Evolutionary conservation across 2,329 filamentous ascomycete species (phyloP).

Genomic region (Pochonia chlamydosporia): DNA sequence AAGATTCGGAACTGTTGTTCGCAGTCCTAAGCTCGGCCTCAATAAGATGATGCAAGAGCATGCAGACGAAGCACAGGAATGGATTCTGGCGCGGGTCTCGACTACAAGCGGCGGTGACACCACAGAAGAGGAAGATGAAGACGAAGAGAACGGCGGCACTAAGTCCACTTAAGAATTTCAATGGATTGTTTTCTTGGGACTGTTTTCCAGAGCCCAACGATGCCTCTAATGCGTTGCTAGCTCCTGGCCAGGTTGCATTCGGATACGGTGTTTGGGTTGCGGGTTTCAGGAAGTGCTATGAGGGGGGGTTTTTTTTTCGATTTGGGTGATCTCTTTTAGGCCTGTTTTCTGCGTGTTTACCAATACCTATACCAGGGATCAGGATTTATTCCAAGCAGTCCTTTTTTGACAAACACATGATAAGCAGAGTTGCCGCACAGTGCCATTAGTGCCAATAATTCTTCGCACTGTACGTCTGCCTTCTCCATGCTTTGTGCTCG

Average conservation of each 20-base stretch:
- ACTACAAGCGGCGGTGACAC: conserved; percentile 33
- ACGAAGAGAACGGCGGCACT: not conserved
- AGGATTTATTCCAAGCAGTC: too few relatives aligned
- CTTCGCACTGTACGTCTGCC: not conserved
- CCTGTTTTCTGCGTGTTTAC: too few relatives aligned
- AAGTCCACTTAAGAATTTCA: not conserved
- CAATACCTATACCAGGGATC: too few relatives aligned
- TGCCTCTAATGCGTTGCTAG: not conserved
- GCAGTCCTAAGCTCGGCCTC: conserved; percentile 42
- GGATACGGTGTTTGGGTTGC: not conserved
- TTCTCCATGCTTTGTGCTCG: not conserved
- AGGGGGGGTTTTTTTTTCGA: too few relatives aligned
- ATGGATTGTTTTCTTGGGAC: not conserved
- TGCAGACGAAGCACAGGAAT: conserved; percentile 43
- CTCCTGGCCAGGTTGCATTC: not conserved
- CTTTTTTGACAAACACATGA: too few relatives aligned
- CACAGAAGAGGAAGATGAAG: conserved; percentile 40
- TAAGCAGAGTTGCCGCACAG: too few relatives aligned
- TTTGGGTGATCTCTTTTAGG: too few relatives aligned
- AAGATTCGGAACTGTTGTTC: conserved; percentile 53
- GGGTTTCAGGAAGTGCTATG: not conserved
- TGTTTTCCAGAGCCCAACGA: too few relatives aligned
- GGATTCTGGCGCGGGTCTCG: conserved; percentile 39
- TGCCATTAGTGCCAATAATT: too few relatives aligned
- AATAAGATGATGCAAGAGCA: conserved; percentile 53